Evolutionary conservation across 2,329 filamentous ascomycete genomes (phyloP), one percentile per base, ranked within the genome.

Genomic region (Teratosphaeria gauchensis): DNA sequence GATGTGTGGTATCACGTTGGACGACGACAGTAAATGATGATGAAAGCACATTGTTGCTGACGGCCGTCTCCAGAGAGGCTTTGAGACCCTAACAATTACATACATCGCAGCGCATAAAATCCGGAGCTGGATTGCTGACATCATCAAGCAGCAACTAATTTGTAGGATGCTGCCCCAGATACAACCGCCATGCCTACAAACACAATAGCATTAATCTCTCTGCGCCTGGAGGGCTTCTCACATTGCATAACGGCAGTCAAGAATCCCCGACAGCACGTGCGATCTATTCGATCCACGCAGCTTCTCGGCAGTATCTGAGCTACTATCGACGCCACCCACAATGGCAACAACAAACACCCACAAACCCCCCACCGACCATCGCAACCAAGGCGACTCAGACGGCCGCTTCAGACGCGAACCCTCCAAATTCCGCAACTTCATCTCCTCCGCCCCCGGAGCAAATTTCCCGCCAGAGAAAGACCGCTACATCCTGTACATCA

Each of bases 401-500:
- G 82, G 81, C 11, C 75, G 77, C 12, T 84, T 84, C 65, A 73
- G 76, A 2, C 77, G 82, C 19, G 79, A 79, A 61, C 74, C 77
- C 48, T 82, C 81, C 55, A 69, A 72, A 1, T 87, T 86, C 66
- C 81, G 84, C 9, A 73, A 80, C 62, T 77, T 70, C 59, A 74
- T 88, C 55, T 84, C 82, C 0, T 77, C 73, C 3, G 76, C 80
- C 9, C 72, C 79, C 0, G 71, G 69, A 7, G 75, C 83, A 1
- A 73, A 74, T 21, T 87, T 84, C 60, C 79, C 84, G 0, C 78
- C 84, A 0, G 82, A 84, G 61, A 80, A 78, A 59, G 79, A 78
- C 55, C 80, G 84, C 19, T 87, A 87, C 72, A 81, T 67, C 0
- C 73, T 87, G 3, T 87, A 87, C 68, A 69, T 85, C 53, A 82